A percentile compares a stretch with the other conserved stretches of the same genome.
phyloP scores from a whole-genome alignment of 2,329 filamentous ascomycete species.

The Xylaria sp. region DNA sequence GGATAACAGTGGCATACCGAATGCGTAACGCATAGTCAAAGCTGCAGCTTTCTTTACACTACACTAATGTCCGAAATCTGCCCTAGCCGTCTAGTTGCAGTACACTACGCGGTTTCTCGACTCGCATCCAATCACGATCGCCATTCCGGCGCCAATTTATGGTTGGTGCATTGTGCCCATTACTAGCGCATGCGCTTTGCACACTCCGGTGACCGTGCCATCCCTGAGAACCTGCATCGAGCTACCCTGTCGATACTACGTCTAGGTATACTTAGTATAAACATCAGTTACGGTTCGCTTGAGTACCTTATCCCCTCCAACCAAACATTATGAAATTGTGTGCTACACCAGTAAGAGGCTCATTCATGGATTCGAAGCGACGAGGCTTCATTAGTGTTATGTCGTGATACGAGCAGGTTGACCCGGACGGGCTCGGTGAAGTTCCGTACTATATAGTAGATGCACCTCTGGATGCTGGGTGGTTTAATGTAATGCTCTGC shows the following conservation, averaged over 20 bases:
- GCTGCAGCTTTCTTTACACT: constrained; percentile 5
- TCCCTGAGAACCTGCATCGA: constrained; percentile 20
- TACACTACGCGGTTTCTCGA: neutral
- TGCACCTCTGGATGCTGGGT: neutral
- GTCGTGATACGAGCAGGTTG: neutral
- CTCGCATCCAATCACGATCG: constrained; percentile 19
- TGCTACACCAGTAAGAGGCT: constrained; percentile 13
- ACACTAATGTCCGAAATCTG: neutral
- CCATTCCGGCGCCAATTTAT: constrained; percentile 10
- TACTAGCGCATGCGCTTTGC: constrained; percentile 21
- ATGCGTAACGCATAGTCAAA: neutral
- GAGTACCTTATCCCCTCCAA: neutral
- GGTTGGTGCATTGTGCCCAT: constrained; percentile 18
- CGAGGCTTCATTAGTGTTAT: neutral
- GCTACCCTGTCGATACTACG: constrained; percentile 15
- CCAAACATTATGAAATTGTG: neutral
- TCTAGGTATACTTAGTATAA: neutral
- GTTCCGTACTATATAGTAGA: neutral
- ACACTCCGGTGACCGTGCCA: constrained; percentile 24
- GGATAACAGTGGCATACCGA: constrained; percentile 7
- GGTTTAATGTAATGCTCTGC: neutral
- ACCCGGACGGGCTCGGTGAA: neutral
- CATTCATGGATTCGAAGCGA: constrained; percentile 4
- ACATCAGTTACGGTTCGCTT: constrained; percentile 2
- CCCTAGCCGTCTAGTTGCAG: neutral